These are phyloP conservation scores for Pogostemon cablin DNA, from an alignment of 257 asterid genomes.

Conservation along the genomic window DNA sequence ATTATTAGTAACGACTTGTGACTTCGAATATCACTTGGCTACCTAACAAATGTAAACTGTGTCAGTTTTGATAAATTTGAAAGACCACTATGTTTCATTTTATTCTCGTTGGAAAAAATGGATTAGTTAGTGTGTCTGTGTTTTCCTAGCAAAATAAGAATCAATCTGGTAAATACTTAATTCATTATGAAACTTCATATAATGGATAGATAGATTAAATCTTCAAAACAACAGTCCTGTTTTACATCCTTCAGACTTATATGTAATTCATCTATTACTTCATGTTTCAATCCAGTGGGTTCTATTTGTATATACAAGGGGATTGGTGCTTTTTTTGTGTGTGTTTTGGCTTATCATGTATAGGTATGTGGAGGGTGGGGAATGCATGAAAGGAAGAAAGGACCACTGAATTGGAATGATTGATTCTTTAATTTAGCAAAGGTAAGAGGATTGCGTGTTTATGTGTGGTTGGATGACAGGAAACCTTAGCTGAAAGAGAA, in stretches of 20 bases:
- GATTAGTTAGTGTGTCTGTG: background rate
- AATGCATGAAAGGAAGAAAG: slow-evolving; percentile 4
- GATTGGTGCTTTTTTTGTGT: background rate
- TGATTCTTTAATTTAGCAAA: slow-evolving; percentile 29
- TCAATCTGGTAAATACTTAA: background rate
- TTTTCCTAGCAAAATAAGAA: background rate
- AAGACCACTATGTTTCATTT: slow-evolving; percentile 3
- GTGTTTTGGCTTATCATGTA: background rate
- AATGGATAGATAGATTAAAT: slow-evolving; percentile 12
- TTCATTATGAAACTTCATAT: background rate
- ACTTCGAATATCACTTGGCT: background rate
- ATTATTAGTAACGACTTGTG: background rate
- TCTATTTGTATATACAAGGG: background rate
- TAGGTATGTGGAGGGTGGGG: slow-evolving; percentile 16
- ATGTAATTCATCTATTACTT: background rate
- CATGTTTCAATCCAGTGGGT: background rate
- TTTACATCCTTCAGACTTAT: background rate
- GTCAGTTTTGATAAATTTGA: slow-evolving; percentile 4
- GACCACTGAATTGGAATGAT: slow-evolving; percentile 22
- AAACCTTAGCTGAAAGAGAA: slow-evolving; percentile 33
- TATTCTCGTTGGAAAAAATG: background rate
- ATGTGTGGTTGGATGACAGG: slow-evolving; percentile 25
- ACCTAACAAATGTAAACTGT: background rate
- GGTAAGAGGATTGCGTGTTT: slow-evolving; percentile 21
- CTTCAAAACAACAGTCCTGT: background rate